These are phyloP conservation scores for Hirsutella thompsonii DNA, from an alignment of 2,329 filamentous ascomycete genomes.

Conservation along the genomic window DNA sequence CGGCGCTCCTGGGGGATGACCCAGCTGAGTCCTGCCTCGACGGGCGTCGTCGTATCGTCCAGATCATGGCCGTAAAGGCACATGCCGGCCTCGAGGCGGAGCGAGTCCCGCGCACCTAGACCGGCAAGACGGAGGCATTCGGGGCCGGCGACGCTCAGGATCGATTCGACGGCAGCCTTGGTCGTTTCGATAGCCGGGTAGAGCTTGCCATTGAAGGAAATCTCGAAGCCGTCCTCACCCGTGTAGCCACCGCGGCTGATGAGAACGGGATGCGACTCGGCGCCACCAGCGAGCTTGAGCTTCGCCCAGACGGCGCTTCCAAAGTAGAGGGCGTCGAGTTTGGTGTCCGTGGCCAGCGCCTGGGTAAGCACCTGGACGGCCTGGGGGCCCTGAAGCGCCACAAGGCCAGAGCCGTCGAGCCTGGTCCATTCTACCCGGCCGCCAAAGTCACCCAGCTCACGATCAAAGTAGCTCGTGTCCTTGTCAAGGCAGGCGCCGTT, in stretches of 20 bases:
- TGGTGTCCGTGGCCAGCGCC: constrained; percentile 39
- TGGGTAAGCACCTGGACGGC: constrained; percentile 55
- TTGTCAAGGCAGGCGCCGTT: constrained; percentile 89
- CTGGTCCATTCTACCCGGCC: constrained; percentile 53
- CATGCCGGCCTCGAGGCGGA: constrained; percentile 94
- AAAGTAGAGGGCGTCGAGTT: constrained; percentile 66
- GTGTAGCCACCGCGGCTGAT: constrained; percentile 90
- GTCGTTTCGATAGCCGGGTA: constrained; percentile 24
- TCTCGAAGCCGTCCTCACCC: constrained; percentile 95
- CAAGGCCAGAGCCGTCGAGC: constrained; percentile 59
- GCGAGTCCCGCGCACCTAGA: constrained; percentile 79
- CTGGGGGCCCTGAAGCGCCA: constrained; percentile 82
- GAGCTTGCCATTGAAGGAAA: constrained; percentile 52
- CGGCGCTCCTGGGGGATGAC: constrained; percentile 71
- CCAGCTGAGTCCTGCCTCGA: constrained; percentile 53
- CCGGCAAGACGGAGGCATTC: constrained; percentile 65
- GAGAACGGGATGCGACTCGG: constrained; percentile 31
- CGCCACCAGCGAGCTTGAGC: constrained; percentile 45
- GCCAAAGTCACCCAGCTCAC: constrained; percentile 49
- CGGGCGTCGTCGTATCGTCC: constrained; percentile 56
- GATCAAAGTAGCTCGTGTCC: constrained; percentile 64
- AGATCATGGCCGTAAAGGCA: constrained; percentile 99
- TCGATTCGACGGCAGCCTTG: constrained; percentile 49
- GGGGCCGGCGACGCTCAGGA: constrained; percentile 52
- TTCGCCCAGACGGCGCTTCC: constrained; percentile 58